Conservation (phyloP, 148 eudicot genomes). For the Chenopodium berlandieri region DNA sequence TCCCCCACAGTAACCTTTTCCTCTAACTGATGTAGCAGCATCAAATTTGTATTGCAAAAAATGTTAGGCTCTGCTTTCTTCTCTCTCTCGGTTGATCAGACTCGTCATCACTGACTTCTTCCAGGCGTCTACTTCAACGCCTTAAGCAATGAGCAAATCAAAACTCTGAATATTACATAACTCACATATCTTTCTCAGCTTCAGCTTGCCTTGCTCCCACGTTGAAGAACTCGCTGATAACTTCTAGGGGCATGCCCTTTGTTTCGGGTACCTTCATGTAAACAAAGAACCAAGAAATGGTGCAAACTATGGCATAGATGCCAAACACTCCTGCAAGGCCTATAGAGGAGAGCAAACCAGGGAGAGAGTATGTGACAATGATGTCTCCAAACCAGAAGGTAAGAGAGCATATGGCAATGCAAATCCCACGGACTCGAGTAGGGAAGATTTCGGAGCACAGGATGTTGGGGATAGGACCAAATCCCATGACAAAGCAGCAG, state of each 20-base stretch:
- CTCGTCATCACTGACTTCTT: neutral
- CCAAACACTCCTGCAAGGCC: slow-evolving; percentile 86
- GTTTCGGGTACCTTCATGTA: slow-evolving; percentile 79
- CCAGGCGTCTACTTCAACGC: slow-evolving; percentile 1
- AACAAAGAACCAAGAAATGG: slow-evolving; percentile 66
- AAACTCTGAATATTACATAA: slow-evolving; percentile 4
- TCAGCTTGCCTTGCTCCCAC: slow-evolving; percentile 64
- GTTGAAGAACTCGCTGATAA: slow-evolving; percentile 78
- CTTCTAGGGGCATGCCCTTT: slow-evolving; percentile 88
- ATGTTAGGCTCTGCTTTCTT: neutral
- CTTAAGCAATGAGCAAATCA: slow-evolving; percentile 10
- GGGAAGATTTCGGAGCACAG: slow-evolving; percentile 88
- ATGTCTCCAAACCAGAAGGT: slow-evolving; percentile 83
- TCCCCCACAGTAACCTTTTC: slow-evolving; percentile 1
- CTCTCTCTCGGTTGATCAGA: neutral
- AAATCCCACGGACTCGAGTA: slow-evolving; percentile 77
- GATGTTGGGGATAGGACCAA: slow-evolving; percentile 82
- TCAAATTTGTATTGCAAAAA: slow-evolving; percentile 6
- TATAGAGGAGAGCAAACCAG: slow-evolving; percentile 59
- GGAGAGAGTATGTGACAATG: slow-evolving; percentile 74
- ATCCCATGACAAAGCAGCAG: slow-evolving; percentile 85
- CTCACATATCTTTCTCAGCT: slow-evolving; percentile 27
- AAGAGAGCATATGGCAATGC: slow-evolving; percentile 84
- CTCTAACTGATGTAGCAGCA: slow-evolving; percentile 5
- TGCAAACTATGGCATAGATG: slow-evolving; percentile 65